phyloP scores from a whole-genome alignment of 2,329 filamentous ascomycete species.

The Sarocladium strictum region DNA sequence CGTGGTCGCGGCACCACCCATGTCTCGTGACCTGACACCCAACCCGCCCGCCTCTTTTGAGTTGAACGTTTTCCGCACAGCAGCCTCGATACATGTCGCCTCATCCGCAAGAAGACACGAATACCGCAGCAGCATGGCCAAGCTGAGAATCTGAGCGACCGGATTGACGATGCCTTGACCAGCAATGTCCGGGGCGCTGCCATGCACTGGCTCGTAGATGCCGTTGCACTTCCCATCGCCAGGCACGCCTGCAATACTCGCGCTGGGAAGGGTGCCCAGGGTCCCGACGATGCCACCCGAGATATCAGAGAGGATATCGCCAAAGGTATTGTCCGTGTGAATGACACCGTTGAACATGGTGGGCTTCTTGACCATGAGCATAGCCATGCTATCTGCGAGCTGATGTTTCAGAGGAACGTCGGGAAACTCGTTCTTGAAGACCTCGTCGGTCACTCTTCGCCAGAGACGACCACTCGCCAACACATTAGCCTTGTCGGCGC shows the following conservation, averaged over 20 bases:
- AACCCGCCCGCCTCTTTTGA: constrained; percentile 29
- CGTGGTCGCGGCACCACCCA: constrained; percentile 58
- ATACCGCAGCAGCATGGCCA: constrained; percentile 72
- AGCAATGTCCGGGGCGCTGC: constrained; percentile 66
- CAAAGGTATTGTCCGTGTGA: constrained; percentile 42
- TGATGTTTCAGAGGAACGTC: constrained; percentile 38
- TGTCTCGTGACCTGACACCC: constrained; percentile 58
- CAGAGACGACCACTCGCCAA: constrained; percentile 44
- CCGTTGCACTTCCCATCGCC: constrained; percentile 47
- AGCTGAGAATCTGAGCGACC: constrained; percentile 62
- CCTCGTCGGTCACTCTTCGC: constrained; percentile 34
- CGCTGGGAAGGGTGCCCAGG: constrained; percentile 38
- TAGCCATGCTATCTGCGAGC: constrained; percentile 41
- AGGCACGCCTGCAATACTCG: constrained; percentile 36
- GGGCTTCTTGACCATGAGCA: constrained; percentile 41
- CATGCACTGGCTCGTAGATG: constrained; percentile 75
- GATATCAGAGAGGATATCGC: constrained; percentile 40
- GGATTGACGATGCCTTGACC: constrained; percentile 69
- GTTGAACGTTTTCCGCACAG: constrained; percentile 59
- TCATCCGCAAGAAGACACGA: constrained; percentile 57
- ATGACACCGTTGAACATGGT: constrained; percentile 42
- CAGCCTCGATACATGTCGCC: constrained; percentile 57
- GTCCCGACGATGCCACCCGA: constrained; percentile 39
- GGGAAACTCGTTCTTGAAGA: constrained; percentile 35
- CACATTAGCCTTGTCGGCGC: constrained; percentile 47